These are phyloP conservation scores for Exutisphaerella laricina DNA, from an alignment of 2,329 filamentous ascomycete genomes.

Conservation along the genomic window DNA sequence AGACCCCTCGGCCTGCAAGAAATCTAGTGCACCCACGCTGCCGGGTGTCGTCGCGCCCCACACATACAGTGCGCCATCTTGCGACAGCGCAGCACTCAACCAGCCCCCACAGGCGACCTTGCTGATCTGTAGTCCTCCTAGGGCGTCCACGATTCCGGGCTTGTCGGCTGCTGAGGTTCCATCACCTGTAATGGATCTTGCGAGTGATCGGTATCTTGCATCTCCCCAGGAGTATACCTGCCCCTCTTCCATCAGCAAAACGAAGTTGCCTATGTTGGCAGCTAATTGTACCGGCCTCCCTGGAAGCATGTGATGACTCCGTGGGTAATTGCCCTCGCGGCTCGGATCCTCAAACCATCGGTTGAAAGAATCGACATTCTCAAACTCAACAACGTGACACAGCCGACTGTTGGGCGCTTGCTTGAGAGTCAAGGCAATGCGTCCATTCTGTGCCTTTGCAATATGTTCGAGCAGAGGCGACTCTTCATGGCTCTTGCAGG, in stretches of 20 bases:
- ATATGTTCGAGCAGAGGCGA: slow-evolving; percentile 23
- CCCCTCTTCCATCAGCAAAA: slow-evolving; percentile 34
- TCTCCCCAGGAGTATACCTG: slow-evolving; percentile 50
- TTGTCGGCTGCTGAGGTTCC: slow-evolving; percentile 40
- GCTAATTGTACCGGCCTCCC: slow-evolving; percentile 29
- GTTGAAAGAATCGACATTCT: slow-evolving; percentile 21
- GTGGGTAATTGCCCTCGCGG: slow-evolving; percentile 20
- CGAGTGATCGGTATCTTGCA: slow-evolving; percentile 54
- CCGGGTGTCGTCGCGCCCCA: slow-evolving; percentile 47
- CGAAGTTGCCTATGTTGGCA: slow-evolving; percentile 38
- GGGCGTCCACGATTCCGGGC: slow-evolving; percentile 45
- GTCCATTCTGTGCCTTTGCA: slow-evolving; percentile 27
- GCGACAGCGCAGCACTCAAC: slow-evolving; percentile 53
- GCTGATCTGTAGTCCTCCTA: slow-evolving; percentile 49
- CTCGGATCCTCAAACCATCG: slow-evolving; percentile 27
- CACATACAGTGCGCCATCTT: slow-evolving; percentile 54
- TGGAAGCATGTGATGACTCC: slow-evolving; percentile 25
- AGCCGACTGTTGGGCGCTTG: slow-evolving; percentile 24
- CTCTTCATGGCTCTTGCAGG: slow-evolving; percentile 9
- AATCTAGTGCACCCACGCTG: slow-evolving; percentile 17
- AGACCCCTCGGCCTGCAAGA: slow-evolving; percentile 18
- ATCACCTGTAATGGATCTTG: slow-evolving; percentile 41
- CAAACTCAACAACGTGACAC: slow-evolving; percentile 29
- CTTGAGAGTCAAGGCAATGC: slow-evolving; percentile 27
- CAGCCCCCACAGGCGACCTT: slow-evolving; percentile 54